Conservation (phyloP, 176 grass and related monocot genomes). For the Echinochloa phyllopogon region DNA sequence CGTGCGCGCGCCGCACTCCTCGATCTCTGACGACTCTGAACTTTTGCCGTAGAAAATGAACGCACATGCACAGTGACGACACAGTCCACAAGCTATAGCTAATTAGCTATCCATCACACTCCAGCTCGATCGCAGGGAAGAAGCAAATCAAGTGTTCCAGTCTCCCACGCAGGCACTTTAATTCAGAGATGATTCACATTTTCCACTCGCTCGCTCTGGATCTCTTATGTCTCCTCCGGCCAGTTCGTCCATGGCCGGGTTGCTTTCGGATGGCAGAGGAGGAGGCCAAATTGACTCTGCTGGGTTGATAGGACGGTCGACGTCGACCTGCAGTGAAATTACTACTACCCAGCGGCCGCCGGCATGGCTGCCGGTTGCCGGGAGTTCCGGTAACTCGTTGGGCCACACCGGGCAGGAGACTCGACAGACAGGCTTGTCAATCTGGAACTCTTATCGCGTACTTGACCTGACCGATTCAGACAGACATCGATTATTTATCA, state of each 20-base stretch:
- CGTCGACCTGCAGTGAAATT: background rate
- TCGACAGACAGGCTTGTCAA: background rate
- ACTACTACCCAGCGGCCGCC: background rate
- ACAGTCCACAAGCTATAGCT: no score
- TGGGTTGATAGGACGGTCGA: background rate
- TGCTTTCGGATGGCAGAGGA: slow-evolving; percentile 22
- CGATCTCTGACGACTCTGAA: no score
- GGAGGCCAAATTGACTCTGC: no score
- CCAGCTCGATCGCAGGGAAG: no score
- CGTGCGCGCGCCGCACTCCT: no score
- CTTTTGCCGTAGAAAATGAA: no score
- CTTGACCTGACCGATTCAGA: background rate
- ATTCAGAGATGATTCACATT: no score
- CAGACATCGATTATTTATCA: background rate
- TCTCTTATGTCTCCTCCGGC: background rate
- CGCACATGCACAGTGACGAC: no score
- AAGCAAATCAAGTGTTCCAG: no score
- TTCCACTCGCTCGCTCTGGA: no score
- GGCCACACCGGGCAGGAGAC: slow-evolving; percentile 7
- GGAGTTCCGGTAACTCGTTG: slow-evolving; percentile 31
- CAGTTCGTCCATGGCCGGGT: background rate
- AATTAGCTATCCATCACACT: no score
- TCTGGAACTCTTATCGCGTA: slow-evolving; percentile 36
- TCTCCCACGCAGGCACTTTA: no score
- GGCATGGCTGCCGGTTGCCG: slow-evolving; percentile 20